Percentiles rank a stretch among this genome's conserved stretches.
Conservation (phyloP, 2,329 filamentous ascomycete species). For the Ceratocystis huliohia region DNA sequence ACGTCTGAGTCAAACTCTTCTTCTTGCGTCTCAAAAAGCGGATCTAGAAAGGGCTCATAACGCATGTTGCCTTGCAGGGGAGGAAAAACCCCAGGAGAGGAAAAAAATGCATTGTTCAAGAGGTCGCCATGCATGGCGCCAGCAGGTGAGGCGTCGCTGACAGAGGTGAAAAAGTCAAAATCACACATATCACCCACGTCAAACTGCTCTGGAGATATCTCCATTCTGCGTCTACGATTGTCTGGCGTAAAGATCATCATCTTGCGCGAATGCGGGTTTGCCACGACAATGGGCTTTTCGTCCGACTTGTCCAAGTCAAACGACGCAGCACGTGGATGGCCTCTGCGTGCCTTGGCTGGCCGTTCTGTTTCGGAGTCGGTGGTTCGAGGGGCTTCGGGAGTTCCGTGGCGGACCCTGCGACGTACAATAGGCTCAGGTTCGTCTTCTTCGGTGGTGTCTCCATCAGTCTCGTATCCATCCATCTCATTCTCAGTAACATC, state of each 20-base stretch:
- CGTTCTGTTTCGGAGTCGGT: slow-evolving; percentile 35
- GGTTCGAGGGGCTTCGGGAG: slow-evolving; percentile 37
- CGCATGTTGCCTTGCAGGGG: slow-evolving; percentile 43
- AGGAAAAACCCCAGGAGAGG: slow-evolving; percentile 11
- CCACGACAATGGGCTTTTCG: slow-evolving; percentile 45
- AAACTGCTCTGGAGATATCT: slow-evolving; percentile 44
- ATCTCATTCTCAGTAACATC: slow-evolving; percentile 31
- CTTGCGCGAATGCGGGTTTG: slow-evolving; percentile 45
- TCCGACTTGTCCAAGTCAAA: slow-evolving; percentile 43
- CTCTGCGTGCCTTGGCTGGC: slow-evolving; percentile 26
- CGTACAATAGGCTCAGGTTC: slow-evolving; percentile 37
- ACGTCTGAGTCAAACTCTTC: slow-evolving; percentile 38
- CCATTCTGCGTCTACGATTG: slow-evolving; percentile 36
- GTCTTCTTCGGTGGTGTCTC: slow-evolving; percentile 51
- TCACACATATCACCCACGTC: slow-evolving; percentile 39
- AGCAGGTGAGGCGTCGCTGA: slow-evolving; percentile 38
- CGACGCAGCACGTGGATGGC: slow-evolving; percentile 41
- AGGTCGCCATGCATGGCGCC: slow-evolving; percentile 72
- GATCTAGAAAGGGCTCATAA: slow-evolving; percentile 57
- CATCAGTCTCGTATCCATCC: slow-evolving; percentile 49
- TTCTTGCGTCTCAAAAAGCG: slow-evolving; percentile 36
- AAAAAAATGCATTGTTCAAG: slow-evolving; percentile 28
- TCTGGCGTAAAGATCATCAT: slow-evolving; percentile 50
- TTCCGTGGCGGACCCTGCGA: slow-evolving; percentile 35
- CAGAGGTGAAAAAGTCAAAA: slow-evolving; percentile 21